Evolutionary conservation across 495 filamentous ascomycete genomes (phyloP).

Genomic region (Lophiotrema nucula): DNA sequence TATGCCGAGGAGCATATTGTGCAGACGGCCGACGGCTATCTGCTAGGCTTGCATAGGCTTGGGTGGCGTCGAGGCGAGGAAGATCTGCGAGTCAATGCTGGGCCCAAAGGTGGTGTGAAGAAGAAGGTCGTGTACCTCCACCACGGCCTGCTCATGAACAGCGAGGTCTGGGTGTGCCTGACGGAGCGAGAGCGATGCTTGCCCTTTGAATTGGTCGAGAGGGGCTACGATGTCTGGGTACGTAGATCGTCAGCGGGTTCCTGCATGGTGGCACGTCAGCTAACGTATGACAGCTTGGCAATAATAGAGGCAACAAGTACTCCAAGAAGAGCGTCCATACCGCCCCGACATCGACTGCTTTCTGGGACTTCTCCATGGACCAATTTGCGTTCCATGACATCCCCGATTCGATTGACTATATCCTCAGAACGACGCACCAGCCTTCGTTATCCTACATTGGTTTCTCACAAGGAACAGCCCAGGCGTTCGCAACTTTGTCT

Average conservation of each 20-base stretch:
- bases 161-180: slow-evolving; percentile 94
- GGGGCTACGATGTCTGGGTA: slow-evolving; percentile 95
- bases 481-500: slow-evolving; percentile 92
- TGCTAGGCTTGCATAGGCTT: slow-evolving; percentile 85
- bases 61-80: slow-evolving; percentile 81
- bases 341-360: slow-evolving; percentile 70
- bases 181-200: slow-evolving; percentile 82
- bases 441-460: slow-evolving; percentile 91
- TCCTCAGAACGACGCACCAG: slow-evolving; percentile 78
- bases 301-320: slow-evolving; percentile 98
- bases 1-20: slow-evolving; percentile 94
- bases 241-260: not conserved
- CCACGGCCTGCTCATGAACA: slow-evolving; percentile 97
- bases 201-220: slow-evolving; percentile 86
- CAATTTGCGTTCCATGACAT: slow-evolving; percentile 98
- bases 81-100: slow-evolving; percentile 67
- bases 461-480: slow-evolving; percentile 94
- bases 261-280: not conserved
- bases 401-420: slow-evolving; percentile 88
- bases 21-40: slow-evolving; percentile 89
- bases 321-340: slow-evolving; percentile 82
- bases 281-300: slow-evolving; percentile 63
- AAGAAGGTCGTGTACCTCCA: slow-evolving; percentile 94
- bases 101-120: slow-evolving; percentile 56
- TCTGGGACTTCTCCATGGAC: slow-evolving; percentile 98